Evolutionary conservation across 2,329 filamentous ascomycete species (phyloP), one percentile per base, ranked within the genome.

Genomic region (Aspergillus hiratsukae): DNA sequence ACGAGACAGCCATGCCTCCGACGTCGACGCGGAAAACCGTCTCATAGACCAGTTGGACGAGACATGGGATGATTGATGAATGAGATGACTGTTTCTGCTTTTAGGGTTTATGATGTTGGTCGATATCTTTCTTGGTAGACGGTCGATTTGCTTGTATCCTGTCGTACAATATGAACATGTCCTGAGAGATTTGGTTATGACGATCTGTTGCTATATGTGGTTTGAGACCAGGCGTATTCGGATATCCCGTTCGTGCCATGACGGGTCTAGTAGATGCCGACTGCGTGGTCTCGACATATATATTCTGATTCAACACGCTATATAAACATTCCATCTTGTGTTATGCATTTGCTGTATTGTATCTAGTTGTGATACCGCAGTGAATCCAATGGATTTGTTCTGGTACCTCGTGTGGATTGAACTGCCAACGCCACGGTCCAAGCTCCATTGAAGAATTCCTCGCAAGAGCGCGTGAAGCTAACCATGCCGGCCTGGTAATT

Each of bases 21-120:
- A 78, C 50, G 75, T 83, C 6, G 93, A 97, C 57, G 92, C 91
- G 54, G 94, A 97, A 76, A 97, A 97, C 73, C 80, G 91, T 61
- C 76, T 97, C 65, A 97, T 99, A 72, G 93, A 97, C 72, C 91
- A 97, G 74, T 80, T 97, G 58, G 94, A 97, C 68, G 93, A 97
- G 73, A 92, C 97, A 71, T 97, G 93, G 93, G 92, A 97, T 65
- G 92, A 96, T 63, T 78, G 56, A 63, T 4, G 29, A 21, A 27
- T 23, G 53, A 5, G 31, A 28, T 10, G 48, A 48, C 40, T 4
- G 17, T 6, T 29, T 9, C 28, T 29, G 19, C 8, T 41, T 52
- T 37, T 17, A 6, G 3, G 2, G 3, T n/a, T 37, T n/a, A 37
- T 37, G 31, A 37, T 37, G 31, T 17, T 37, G 14, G 14, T 17